Evolutionary conservation across 345 rosid species (phyloP).

Genomic region (Syzygium grande): DNA sequence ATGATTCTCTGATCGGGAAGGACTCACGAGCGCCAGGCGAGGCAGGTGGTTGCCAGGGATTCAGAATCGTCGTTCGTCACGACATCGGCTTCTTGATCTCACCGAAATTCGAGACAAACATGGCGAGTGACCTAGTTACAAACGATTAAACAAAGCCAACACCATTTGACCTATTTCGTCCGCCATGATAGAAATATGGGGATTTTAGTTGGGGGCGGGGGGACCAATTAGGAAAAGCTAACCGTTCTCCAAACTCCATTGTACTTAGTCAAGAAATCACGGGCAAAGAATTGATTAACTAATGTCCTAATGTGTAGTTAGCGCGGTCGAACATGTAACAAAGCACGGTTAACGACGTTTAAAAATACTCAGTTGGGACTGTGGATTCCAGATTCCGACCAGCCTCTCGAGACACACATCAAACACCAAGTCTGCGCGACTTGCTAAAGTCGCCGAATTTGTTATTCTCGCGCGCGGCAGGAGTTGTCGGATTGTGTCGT

Average conservation of each 20-base stretch:
- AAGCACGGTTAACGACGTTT: background rate
- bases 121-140: background rate
- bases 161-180: background rate
- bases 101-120: background rate
- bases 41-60: too few relatives aligned
- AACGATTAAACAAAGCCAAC: background rate
- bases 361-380: background rate
- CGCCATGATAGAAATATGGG: background rate
- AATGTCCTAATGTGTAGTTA: background rate
- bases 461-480: background rate
- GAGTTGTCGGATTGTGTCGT: background rate
- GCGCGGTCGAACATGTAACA: background rate
- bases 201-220: background rate
- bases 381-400: background rate
- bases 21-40: background rate
- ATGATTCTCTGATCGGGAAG: background rate
- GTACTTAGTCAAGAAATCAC: background rate
- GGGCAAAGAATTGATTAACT: background rate
- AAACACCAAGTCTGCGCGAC: background rate
- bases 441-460: background rate
- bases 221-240: background rate
- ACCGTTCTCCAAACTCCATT: background rate
- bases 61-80: background rate
- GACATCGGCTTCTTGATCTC: background rate
- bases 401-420: background rate